Percentiles rank a stretch among this genome's conserved stretches.
phyloP scores from a whole-genome alignment of 2,329 filamentous ascomycete genomes.

The Drechslerella coelobrocha region DNA sequence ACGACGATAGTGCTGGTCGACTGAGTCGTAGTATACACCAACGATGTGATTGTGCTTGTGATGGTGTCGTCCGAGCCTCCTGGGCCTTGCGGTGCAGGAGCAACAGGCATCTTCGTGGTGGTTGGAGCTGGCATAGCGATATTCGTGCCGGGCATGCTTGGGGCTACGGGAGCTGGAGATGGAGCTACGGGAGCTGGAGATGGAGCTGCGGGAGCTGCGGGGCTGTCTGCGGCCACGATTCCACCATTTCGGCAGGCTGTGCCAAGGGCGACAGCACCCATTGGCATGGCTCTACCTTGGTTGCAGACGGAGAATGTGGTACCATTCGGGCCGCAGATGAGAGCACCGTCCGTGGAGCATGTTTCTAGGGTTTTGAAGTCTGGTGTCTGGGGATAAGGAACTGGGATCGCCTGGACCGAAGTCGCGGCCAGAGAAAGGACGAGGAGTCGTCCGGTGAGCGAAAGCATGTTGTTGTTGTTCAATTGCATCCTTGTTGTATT shows the following conservation, averaged over 20 bases:
- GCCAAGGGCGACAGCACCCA: conserved; percentile 41
- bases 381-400: conserved; percentile 26
- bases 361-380: conserved; percentile 19
- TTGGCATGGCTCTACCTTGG: conserved; percentile 27
- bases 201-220: conserved; percentile 5
- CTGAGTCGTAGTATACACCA: neutral
- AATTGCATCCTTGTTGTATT: conserved; percentile 18
- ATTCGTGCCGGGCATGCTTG: too few relatives aligned
- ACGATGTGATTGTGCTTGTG: conserved; percentile 11
- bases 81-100: neutral
- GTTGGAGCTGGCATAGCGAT: too few relatives aligned
- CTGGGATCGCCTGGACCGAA: conserved; percentile 27
- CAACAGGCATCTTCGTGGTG: too few relatives aligned
- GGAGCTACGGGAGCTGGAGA: conserved; percentile 1
- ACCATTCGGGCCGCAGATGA: conserved; percentile 36
- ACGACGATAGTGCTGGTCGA: neutral
- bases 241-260: conserved; percentile 27
- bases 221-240: conserved; percentile 17
- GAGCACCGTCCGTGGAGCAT: conserved; percentile 28
- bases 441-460: conserved; percentile 12
- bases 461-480: conserved; percentile 26
- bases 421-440: conserved; percentile 12
- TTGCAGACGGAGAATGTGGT: conserved; percentile 38
- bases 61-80: neutral
- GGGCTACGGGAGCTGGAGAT: neutral